phyloP scores from a whole-genome alignment of 2,329 filamentous ascomycete species.

The Calonectria crousiana region DNA sequence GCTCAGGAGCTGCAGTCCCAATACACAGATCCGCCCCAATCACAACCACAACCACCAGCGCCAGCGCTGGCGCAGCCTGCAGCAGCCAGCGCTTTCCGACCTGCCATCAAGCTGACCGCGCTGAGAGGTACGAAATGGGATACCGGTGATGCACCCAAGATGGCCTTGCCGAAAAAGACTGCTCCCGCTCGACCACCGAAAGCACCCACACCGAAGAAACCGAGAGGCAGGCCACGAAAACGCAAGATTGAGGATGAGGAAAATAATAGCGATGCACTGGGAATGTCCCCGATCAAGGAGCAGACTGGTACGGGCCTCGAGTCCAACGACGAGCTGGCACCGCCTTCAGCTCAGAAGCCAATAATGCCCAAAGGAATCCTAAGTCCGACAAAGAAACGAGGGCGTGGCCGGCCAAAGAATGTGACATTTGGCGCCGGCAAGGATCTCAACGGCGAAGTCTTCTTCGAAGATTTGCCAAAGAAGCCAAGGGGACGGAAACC shows the following conservation, averaged over 20 bases:
- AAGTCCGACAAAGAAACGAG: slow-evolving; percentile 63
- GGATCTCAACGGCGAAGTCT: slow-evolving; percentile 57
- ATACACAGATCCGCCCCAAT: slow-evolving; percentile 26
- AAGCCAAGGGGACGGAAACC: slow-evolving; percentile 48
- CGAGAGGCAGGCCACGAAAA: slow-evolving; percentile 39
- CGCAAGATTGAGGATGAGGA: slow-evolving; percentile 31
- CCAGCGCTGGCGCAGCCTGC: slow-evolving; percentile 17
- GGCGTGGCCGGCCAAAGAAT: slow-evolving; percentile 59
- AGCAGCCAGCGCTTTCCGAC: slow-evolving; percentile 38
- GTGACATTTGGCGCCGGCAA: slow-evolving; percentile 62
- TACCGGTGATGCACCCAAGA: slow-evolving; percentile 41
- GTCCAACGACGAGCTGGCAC: slow-evolving; percentile 33
- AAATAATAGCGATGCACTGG: slow-evolving; percentile 9
- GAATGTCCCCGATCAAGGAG: slow-evolving; percentile 28
- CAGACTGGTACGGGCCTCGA: slow-evolving; percentile 22
- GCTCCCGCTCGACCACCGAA: slow-evolving; percentile 34
- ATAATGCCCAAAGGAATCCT: slow-evolving; percentile 66
- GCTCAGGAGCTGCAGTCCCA: slow-evolving; percentile 21
- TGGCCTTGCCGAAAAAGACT: slow-evolving; percentile 38
- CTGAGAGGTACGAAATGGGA: slow-evolving; percentile 55
- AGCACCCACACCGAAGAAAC: slow-evolving; percentile 37
- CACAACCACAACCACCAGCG: slow-evolving; percentile 12
- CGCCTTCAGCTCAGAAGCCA: slow-evolving; percentile 33
- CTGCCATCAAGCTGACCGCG: slow-evolving; percentile 53
- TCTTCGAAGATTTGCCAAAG: slow-evolving; percentile 65